Conservation (phyloP, 2,329 filamentous ascomycete genomes). For the Samsoniella hepiali region DNA sequence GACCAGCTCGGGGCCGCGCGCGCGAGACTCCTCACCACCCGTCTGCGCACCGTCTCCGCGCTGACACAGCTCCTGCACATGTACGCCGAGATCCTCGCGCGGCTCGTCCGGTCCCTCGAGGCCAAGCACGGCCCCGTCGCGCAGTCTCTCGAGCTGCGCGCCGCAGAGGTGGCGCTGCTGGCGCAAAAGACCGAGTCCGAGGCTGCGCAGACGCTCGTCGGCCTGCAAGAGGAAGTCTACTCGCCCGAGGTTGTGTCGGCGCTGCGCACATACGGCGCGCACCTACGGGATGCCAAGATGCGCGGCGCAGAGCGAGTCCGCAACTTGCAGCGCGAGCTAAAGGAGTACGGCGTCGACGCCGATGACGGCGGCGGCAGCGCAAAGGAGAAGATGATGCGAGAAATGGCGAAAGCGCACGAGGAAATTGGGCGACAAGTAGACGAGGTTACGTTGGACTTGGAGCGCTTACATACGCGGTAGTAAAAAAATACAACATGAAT, state of each 20-base stretch:
- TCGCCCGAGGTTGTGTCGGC: constrained; percentile 41
- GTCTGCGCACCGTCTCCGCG: constrained; percentile 37
- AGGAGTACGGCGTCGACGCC: constrained; percentile 44
- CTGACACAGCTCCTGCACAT: constrained; percentile 39
- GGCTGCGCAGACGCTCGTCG: constrained; percentile 33
- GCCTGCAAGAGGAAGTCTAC: constrained; percentile 42
- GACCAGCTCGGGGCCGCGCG: constrained; percentile 31
- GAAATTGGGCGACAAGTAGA: constrained; percentile 49
- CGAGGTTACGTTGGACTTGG: constrained; percentile 48
- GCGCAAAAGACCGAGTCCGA: constrained; percentile 43
- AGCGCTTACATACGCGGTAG: constrained; percentile 28
- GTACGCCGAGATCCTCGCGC: constrained; percentile 38
- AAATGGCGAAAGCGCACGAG: constrained; percentile 50
- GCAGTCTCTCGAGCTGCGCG: constrained; percentile 49
- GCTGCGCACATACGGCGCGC: constrained; percentile 45
- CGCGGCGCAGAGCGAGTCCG: constrained; percentile 44
- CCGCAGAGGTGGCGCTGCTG: constrained; percentile 41
- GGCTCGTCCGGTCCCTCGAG: constrained; percentile 50
- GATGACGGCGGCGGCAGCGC: constrained; percentile 30
- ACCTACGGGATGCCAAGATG: constrained; percentile 47
- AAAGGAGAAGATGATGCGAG: constrained; percentile 50
- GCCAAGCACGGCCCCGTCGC: constrained; percentile 53
- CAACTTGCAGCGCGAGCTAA: constrained; percentile 42
- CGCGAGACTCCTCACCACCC: constrained; percentile 35
- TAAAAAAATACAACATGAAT: not conserved